Evolutionary conservation across 139 green algal species (phyloP).

Genomic region (Pseudopediastrum boryanum): DNA sequence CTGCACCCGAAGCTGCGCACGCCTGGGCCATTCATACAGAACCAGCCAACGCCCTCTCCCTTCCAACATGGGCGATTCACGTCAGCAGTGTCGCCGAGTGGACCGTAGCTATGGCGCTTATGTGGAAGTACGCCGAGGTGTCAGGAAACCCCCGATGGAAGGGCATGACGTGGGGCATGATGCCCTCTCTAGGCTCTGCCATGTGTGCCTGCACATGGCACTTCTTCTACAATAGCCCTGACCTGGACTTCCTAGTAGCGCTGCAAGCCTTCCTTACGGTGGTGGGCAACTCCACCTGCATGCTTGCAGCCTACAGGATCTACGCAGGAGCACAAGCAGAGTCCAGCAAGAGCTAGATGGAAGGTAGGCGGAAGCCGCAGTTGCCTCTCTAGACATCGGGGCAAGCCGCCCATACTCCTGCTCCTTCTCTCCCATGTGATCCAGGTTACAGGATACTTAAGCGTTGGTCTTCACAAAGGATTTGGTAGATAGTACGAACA

Average conservation of each 20-base stretch:
- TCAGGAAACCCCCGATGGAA: slow-evolving; percentile 80
- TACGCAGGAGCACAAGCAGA: slow-evolving; percentile 44
- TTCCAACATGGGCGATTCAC: slow-evolving; percentile 99
- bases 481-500: no score
- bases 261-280: slow-evolving; percentile 77
- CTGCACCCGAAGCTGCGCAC: neutral
- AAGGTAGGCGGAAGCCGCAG: no score
- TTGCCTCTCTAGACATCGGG: no score
- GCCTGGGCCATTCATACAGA: slow-evolving; percentile 58
- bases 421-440: no score
- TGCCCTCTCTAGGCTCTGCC: slow-evolving; percentile 80
- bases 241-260: slow-evolving; percentile 82
- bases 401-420: no score
- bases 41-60: slow-evolving; percentile 92
- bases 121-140: slow-evolving; percentile 89
- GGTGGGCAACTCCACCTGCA: slow-evolving; percentile 82
- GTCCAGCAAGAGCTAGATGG: no score
- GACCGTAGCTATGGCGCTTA: slow-evolving; percentile 83
- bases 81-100: slow-evolving; percentile 74
- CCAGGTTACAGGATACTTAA: no score
- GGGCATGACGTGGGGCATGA: slow-evolving; percentile 92
- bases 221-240: slow-evolving; percentile 35
- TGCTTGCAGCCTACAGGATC: slow-evolving; percentile 83
- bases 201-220: slow-evolving; percentile 90
- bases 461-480: no score